phyloP scores from a whole-genome alignment of 768 basidiomycete species.

The Boletales sp. region DNA sequence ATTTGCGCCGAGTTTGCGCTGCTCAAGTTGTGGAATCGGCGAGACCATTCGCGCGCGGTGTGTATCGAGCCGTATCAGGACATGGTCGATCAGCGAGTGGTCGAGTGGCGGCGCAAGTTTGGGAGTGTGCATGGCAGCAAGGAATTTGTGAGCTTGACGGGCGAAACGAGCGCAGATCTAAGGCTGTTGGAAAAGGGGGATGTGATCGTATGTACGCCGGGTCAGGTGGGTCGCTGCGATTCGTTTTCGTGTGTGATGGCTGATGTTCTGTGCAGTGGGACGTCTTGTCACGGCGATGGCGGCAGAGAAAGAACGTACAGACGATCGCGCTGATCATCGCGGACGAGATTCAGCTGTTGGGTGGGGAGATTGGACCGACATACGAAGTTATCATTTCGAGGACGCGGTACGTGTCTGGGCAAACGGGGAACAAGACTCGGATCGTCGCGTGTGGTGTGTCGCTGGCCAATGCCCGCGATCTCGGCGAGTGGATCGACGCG shows the following conservation, averaged over 20 bases:
- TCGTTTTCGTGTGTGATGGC: background rate
- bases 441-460: constrained; percentile 95
- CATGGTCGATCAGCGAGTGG: constrained; percentile 89
- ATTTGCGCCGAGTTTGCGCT: constrained; percentile 97
- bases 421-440: constrained; percentile 89
- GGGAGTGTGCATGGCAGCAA: constrained; percentile 82
- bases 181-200: constrained; percentile 88
- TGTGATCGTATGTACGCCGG: constrained; percentile 90
- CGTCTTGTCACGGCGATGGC: constrained; percentile 89
- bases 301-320: constrained; percentile 95
- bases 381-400: constrained; percentile 96
- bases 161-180: constrained; percentile 90
- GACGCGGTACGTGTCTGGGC: constrained; percentile 93
- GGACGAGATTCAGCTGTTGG: constrained; percentile 93
- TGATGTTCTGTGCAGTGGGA: constrained; percentile 69
- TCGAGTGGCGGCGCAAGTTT: constrained; percentile 89
- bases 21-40: constrained; percentile 90
- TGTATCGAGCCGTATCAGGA: constrained; percentile 97
- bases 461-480: constrained; percentile 90
- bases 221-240: constrained; percentile 53
- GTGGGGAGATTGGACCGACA: constrained; percentile 92
- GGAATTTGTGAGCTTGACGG: constrained; percentile 90
- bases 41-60: constrained; percentile 77
- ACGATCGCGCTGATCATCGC: constrained; percentile 90
- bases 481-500: constrained; percentile 98